These are phyloP conservation scores for Colletotrichum filicis DNA, from an alignment of 2,329 filamentous ascomycete genomes.

Conservation along the genomic window DNA sequence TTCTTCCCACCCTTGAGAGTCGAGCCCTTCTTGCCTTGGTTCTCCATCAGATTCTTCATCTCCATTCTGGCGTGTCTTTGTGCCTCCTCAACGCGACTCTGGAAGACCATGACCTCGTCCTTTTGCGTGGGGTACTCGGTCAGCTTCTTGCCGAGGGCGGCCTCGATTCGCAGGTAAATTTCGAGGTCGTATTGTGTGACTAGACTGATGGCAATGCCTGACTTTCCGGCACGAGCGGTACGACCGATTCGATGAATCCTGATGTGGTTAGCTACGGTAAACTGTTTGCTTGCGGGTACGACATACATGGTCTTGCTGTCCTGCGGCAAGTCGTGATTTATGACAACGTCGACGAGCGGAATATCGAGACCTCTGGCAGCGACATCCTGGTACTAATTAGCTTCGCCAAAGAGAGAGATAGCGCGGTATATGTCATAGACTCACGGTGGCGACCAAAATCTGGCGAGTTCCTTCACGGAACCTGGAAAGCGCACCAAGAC, in stretches of 20 bases:
- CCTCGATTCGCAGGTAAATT: conserved; percentile 84
- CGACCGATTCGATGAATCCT: conserved; percentile 85
- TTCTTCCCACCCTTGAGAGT: conserved; percentile 53
- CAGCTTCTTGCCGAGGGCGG: conserved; percentile 82
- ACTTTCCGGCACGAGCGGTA: conserved; percentile 87
- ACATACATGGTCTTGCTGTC: conserved; percentile 83
- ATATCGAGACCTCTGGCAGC: conserved; percentile 93
- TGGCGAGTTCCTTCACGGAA: conserved; percentile 84
- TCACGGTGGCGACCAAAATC: conserved; percentile 86
- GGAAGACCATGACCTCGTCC: conserved; percentile 88
- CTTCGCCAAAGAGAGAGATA: background rate
- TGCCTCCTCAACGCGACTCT: conserved; percentile 81
- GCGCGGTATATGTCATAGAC: background rate
- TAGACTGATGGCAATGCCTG: conserved; percentile 81
- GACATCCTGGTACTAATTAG: conserved; percentile 67
- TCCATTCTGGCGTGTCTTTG: conserved; percentile 82
- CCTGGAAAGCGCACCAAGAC: conserved; percentile 89
- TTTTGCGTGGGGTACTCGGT: conserved; percentile 75
- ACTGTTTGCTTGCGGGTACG: background rate
- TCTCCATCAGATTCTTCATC: conserved; percentile 84
- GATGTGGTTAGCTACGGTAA: background rate
- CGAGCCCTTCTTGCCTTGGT: conserved; percentile 67
- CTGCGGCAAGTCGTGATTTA: conserved; percentile 86
- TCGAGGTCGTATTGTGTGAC: conserved; percentile 91
- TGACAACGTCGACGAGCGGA: conserved; percentile 86